phyloP scores from a whole-genome alignment of 768 basidiomycete genomes.

The Megacollybia marginata region DNA sequence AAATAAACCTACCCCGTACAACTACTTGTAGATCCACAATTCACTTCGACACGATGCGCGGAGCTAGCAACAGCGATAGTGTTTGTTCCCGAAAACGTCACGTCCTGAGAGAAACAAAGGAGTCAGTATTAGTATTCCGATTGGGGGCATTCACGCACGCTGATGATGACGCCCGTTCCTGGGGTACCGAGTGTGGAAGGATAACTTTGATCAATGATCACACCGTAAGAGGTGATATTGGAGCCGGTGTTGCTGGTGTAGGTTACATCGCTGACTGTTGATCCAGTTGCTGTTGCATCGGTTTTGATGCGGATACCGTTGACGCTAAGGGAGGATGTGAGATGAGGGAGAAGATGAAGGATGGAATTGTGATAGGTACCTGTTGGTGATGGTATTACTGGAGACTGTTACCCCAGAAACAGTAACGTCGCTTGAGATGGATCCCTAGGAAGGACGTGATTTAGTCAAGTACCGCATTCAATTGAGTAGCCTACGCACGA shows the following conservation, averaged over 20 bases:
- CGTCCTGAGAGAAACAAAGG: slow-evolving; percentile 4
- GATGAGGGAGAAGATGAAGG: neutral
- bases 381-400: slow-evolving; percentile 12
- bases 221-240: slow-evolving; percentile 11
- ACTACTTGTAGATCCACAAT: slow-evolving; percentile 13
- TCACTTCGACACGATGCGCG: slow-evolving; percentile 13
- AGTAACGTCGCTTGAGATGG: slow-evolving; percentile 6
- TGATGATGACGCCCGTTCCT: slow-evolving; percentile 13
- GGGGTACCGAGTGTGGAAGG: slow-evolving; percentile 12
- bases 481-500: neutral
- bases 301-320: slow-evolving; percentile 16
- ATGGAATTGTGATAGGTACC: neutral
- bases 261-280: slow-evolving; percentile 9
- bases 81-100: slow-evolving; percentile 12
- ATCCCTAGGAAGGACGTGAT: slow-evolving; percentile 6
- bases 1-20: slow-evolving; percentile 7
- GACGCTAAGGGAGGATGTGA: slow-evolving; percentile 2
- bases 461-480: neutral
- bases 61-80: slow-evolving; percentile 10
- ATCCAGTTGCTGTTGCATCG: slow-evolving; percentile 7
- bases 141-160: slow-evolving; percentile 2
- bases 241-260: slow-evolving; percentile 13
- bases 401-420: slow-evolving; percentile 12
- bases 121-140: neutral
- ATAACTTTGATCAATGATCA: slow-evolving; percentile 14